Evolutionary conservation across 352 stramenopile species (phyloP).

Genomic region (Phytophthora ohioensis): DNA sequence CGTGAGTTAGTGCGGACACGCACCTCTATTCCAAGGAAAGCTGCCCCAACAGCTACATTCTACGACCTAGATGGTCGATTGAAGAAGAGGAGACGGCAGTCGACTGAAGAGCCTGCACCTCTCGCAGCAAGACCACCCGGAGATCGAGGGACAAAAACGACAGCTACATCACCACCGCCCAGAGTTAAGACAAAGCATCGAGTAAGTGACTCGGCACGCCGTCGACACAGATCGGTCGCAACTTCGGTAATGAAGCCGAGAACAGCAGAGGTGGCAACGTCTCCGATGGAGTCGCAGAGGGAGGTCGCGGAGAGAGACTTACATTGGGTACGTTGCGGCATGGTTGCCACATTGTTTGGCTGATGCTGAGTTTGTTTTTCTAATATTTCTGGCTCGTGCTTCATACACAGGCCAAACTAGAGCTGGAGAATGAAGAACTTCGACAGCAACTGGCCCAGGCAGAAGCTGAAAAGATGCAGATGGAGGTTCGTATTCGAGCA

Average conservation of each 20-base stretch:
- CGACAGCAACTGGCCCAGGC: constrained; percentile 54
- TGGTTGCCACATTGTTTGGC: neutral
- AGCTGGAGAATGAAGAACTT: constrained; percentile 77
- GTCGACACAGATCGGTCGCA: constrained; percentile 7
- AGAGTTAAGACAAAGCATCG: constrained; percentile 25
- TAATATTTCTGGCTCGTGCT: no score
- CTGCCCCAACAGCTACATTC: constrained; percentile 44
- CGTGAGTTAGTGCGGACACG: constrained; percentile 88
- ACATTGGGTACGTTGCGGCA: constrained; percentile 28
- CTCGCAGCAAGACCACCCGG: constrained; percentile 1
- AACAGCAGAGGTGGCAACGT: constrained; percentile 33
- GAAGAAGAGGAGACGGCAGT: constrained; percentile 50
- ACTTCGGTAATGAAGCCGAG: constrained; percentile 19
- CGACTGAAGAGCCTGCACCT: constrained; percentile 22
- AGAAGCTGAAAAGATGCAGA: constrained; percentile 66
- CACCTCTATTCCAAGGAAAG: constrained; percentile 47
- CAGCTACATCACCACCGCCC: constrained; percentile 9
- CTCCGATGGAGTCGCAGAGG: constrained; percentile 44
- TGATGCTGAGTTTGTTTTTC: no score
- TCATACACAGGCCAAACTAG: constrained; percentile 41
- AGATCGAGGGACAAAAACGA: constrained; percentile 18
- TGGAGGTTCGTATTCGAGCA: constrained; percentile 66
- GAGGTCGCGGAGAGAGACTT: constrained; percentile 40
- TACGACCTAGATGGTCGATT: constrained; percentile 63
- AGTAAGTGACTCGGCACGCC: constrained; percentile 22